A percentile compares a stretch with the other conserved stretches of the same genome.
Conservation (phyloP, 2,329 filamentous ascomycete genomes). For the Fusarium falciforme region DNA sequence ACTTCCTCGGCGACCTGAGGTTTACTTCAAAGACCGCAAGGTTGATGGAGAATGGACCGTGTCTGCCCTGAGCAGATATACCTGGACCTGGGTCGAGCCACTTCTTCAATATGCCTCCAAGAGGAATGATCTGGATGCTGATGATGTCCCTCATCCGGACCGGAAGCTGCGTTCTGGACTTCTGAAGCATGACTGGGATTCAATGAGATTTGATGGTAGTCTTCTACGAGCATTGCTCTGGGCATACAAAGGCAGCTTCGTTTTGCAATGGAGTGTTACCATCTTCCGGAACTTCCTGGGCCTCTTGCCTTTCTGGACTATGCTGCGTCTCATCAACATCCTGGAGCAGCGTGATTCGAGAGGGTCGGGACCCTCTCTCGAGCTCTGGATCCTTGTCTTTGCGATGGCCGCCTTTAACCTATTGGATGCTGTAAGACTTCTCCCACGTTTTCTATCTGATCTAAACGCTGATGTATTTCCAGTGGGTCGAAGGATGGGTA, state of each 20-base stretch:
- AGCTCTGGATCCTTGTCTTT: slow-evolving; percentile 76
- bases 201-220: slow-evolving; percentile 56
- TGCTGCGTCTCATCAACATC: slow-evolving; percentile 72
- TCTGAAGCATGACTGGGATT: slow-evolving; percentile 62
- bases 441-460: neutral
- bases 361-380: slow-evolving; percentile 56
- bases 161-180: slow-evolving; percentile 64
- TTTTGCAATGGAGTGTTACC: slow-evolving; percentile 69
- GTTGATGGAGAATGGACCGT: slow-evolving; percentile 74
- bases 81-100: slow-evolving; percentile 71
- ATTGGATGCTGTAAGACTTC: slow-evolving; percentile 54
- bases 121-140: slow-evolving; percentile 70
- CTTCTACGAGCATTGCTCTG: slow-evolving; percentile 71
- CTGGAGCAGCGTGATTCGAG: slow-evolving; percentile 67
- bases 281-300: slow-evolving; percentile 67
- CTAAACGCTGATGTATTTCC: slow-evolving; percentile 3
- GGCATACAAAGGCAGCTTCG: slow-evolving; percentile 67
- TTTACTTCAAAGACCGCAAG: slow-evolving; percentile 67
- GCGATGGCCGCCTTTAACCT: slow-evolving; percentile 71
- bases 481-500: slow-evolving; percentile 73
- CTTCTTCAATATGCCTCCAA: slow-evolving; percentile 66
- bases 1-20: slow-evolving; percentile 75
- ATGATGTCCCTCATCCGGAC: slow-evolving; percentile 71
- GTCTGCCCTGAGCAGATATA: slow-evolving; percentile 71
- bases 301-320: slow-evolving; percentile 77